These are phyloP conservation scores for Cicer cuneatum DNA, from an alignment of 306 rosid species.

Conservation along the genomic window DNA sequence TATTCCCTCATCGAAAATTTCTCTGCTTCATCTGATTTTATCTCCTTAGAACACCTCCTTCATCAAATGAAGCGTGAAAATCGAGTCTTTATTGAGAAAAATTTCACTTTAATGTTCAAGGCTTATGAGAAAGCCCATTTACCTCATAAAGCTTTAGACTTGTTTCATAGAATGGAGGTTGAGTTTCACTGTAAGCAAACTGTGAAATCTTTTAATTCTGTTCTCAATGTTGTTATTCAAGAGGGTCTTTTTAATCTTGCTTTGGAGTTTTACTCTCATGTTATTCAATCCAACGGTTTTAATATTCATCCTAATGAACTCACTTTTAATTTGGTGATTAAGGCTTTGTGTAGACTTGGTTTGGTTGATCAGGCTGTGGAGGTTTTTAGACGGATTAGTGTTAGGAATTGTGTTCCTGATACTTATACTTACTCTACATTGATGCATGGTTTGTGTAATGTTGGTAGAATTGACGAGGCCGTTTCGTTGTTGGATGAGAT, in stretches of 20 bases:
- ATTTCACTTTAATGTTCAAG: constrained; percentile 67
- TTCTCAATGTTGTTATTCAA: constrained; percentile 80
- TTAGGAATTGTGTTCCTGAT: constrained; percentile 68
- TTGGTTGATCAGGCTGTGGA: constrained; percentile 78
- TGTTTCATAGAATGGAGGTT: constrained; percentile 77
- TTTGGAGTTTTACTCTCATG: constrained; percentile 62
- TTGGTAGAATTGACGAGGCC: constrained; percentile 80
- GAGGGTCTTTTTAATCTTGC: constrained; percentile 63
- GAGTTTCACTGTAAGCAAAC: constrained; percentile 80
- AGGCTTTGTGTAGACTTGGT: constrained; percentile 83
- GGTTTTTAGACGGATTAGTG: constrained; percentile 73
- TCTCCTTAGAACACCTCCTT: constrained; percentile 66
- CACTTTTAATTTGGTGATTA: constrained; percentile 80
- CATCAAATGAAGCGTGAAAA: constrained; percentile 70
- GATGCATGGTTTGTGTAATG: constrained; percentile 91
- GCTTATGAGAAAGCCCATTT: constrained; percentile 91
- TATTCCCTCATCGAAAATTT: constrained; percentile 73
- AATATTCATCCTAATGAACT: constrained; percentile 70
- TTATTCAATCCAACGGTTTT: constrained; percentile 43
- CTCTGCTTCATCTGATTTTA: constrained; percentile 62
- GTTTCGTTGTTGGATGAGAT: constrained; percentile 83
- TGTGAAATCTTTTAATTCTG: constrained; percentile 83
- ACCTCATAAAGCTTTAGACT: constrained; percentile 68
- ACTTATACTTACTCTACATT: constrained; percentile 71
- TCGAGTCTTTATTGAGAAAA: constrained; percentile 63